These are phyloP conservation scores for Extremus antarcticus DNA, from an alignment of 495 filamentous ascomycete species.

Conservation along the genomic window DNA sequence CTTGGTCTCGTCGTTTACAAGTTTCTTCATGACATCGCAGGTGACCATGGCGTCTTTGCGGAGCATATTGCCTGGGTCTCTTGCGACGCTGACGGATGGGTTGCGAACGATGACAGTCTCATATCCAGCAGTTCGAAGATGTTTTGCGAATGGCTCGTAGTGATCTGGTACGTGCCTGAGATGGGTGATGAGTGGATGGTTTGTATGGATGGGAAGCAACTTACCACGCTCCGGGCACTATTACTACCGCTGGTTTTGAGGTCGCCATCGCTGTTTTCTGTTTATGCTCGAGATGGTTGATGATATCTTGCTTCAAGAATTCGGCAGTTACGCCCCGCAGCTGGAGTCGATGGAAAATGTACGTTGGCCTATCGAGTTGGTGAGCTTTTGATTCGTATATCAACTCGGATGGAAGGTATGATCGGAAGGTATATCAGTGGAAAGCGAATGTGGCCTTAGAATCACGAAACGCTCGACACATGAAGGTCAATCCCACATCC, in stretches of 20 bases:
- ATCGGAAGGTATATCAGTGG: no score
- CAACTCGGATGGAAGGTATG: no score
- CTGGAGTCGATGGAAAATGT: background rate
- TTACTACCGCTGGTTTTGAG: background rate
- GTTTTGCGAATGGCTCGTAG: background rate
- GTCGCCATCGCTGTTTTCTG: no score
- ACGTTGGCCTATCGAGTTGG: no score
- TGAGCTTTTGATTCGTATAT: no score
- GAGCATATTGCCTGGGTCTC: background rate
- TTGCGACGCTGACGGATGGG: background rate
- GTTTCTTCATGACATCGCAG: background rate
- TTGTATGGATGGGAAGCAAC: background rate
- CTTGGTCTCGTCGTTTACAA: background rate
- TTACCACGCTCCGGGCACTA: background rate
- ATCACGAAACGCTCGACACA: no score
- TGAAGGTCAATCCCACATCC: no score
- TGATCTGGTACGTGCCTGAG: background rate
- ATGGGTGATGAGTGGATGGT: background rate
- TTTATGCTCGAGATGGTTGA: background rate
- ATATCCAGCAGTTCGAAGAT: background rate
- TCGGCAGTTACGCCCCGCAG: background rate
- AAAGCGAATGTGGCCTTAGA: no score
- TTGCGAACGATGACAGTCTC: background rate
- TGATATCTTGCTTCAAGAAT: background rate
- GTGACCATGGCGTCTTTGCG: background rate